phyloP scores from a whole-genome alignment of 148 eudicot species.

The Bassia scoparia region DNA sequence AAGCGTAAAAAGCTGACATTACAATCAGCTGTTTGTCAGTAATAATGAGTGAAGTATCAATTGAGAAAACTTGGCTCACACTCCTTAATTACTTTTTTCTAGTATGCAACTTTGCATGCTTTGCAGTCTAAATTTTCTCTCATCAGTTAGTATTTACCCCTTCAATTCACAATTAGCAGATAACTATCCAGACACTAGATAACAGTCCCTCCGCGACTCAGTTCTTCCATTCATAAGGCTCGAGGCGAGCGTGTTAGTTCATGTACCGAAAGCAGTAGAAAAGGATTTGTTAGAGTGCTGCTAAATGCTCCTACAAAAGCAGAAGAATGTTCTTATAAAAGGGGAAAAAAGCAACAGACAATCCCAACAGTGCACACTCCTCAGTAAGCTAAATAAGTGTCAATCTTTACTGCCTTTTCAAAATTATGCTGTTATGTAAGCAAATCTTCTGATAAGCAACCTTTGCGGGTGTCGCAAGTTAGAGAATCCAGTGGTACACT shows the following conservation, averaged over 20 bases:
- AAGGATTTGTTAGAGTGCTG: too few relatives aligned
- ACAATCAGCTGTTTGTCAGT: slow-evolving; percentile 13
- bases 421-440: background rate
- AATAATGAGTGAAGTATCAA: slow-evolving; percentile 9
- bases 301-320: too few relatives aligned
- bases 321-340: too few relatives aligned
- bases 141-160: background rate
- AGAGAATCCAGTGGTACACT: background rate
- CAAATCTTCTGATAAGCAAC: background rate
- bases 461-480: slow-evolving; percentile 29
- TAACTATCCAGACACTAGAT: too few relatives aligned
- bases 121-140: background rate
- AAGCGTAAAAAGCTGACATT: slow-evolving; percentile 2
- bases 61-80: slow-evolving; percentile 22
- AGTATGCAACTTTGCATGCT: background rate
- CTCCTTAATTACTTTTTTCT: background rate
- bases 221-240: too few relatives aligned
- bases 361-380: background rate
- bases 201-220: too few relatives aligned
- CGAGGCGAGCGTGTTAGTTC: too few relatives aligned
- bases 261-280: too few relatives aligned
- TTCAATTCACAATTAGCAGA: too few relatives aligned
- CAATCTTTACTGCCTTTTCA: slow-evolving; percentile 2
- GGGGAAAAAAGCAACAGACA: background rate
- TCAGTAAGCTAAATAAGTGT: background rate